phyloP scores from a whole-genome alignment of 768 basidiomycete species.

The Rhodotorula graminis region DNA sequence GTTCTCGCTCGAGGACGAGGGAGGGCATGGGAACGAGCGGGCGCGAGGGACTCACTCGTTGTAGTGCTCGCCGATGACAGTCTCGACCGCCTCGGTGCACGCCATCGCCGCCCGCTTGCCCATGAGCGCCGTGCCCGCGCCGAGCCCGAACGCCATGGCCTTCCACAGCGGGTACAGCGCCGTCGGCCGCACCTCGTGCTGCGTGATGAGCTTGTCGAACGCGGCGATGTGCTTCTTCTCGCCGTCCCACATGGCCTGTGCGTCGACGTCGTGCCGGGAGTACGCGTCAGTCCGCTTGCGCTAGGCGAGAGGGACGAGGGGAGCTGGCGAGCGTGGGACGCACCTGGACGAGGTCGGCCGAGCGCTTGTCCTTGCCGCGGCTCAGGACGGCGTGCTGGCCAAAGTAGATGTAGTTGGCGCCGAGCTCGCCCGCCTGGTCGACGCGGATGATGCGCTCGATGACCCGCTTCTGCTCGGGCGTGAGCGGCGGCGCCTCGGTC shows the following conservation, averaged over 20 bases:
- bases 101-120: constrained; percentile 95
- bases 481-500: constrained; percentile 39
- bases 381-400: constrained; percentile 72
- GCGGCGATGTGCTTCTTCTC: constrained; percentile 85
- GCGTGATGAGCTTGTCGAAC: constrained; percentile 75
- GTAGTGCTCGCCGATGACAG: constrained; percentile 96
- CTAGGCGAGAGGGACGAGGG: background rate
- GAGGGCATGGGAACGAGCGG: too few relatives aligned
- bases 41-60: constrained; percentile 68
- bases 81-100: constrained; percentile 95
- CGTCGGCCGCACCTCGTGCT: constrained; percentile 81
- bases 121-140: constrained; percentile 76
- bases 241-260: constrained; percentile 93
- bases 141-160: constrained; percentile 77
- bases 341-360: constrained; percentile 68
- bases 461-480: constrained; percentile 40
- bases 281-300: background rate
- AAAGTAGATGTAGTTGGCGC: constrained; percentile 90
- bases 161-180: constrained; percentile 77
- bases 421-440: constrained; percentile 92
- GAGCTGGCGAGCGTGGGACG: constrained; percentile 38
- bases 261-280: background rate
- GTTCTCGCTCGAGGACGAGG: too few relatives aligned
- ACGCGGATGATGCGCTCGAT: constrained; percentile 60
- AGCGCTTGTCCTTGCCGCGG: constrained; percentile 50